A percentile compares a stretch with the other conserved stretches of the same genome.
phyloP scores from a whole-genome alignment of 1,284 basidiomycete species.

The Ceratobasidium sp. region DNA sequence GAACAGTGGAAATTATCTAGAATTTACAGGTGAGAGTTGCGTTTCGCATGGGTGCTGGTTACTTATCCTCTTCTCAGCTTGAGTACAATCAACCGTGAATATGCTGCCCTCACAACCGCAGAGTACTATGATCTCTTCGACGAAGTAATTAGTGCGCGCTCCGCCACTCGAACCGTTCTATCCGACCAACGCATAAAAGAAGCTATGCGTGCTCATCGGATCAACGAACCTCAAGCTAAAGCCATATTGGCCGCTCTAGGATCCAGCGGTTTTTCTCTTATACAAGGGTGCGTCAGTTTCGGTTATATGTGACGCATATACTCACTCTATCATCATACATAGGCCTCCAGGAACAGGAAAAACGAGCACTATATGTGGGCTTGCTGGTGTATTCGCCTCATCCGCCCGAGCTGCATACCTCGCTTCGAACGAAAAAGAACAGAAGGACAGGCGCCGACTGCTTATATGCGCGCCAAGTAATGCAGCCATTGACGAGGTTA shows the following conservation, averaged over 20 bases:
- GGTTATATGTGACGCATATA: neutral
- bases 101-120: constrained; percentile 85
- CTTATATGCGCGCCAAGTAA: constrained; percentile 98
- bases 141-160: constrained; percentile 76
- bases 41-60: constrained; percentile 38
- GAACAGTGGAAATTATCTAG: constrained; percentile 83
- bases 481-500: constrained; percentile 98
- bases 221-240: constrained; percentile 95
- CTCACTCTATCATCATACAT: constrained; percentile 29
- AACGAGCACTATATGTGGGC: constrained; percentile 96
- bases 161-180: constrained; percentile 66
- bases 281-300: constrained; percentile 83
- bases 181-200: constrained; percentile 69
- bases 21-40: constrained; percentile 77
- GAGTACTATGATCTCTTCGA: constrained; percentile 84
- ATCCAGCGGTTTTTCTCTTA: constrained; percentile 87
- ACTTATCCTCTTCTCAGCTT: constrained; percentile 66
- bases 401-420: constrained; percentile 62
- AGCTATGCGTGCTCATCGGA: constrained; percentile 77
- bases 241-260: constrained; percentile 86
- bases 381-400: constrained; percentile 88
- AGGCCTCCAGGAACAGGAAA: constrained; percentile 99
- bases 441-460: constrained; percentile 62
- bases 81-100: constrained; percentile 93
- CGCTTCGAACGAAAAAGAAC: constrained; percentile 61